phyloP scores from a whole-genome alignment of 768 basidiomycete species.

The Cyathus striatus region DNA sequence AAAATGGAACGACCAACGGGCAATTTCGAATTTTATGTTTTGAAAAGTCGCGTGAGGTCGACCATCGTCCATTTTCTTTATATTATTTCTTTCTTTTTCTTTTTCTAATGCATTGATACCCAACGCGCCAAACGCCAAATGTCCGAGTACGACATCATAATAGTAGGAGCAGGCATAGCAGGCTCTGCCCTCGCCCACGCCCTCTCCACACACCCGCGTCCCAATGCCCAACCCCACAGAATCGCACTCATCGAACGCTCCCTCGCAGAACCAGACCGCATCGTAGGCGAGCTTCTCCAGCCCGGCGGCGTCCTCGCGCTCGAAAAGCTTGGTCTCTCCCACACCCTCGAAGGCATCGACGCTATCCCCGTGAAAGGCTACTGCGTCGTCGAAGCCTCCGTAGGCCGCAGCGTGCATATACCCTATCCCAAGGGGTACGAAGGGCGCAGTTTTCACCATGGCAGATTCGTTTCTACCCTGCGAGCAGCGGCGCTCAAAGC shows the following conservation, averaged over 20 bases:
- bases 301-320: constrained; percentile 85
- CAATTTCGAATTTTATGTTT: too few species aligned
- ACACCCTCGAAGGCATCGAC: constrained; percentile 82
- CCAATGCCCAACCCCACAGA: constrained; percentile 37
- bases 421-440: constrained; percentile 75
- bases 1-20: too few species aligned
- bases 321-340: constrained; percentile 68
- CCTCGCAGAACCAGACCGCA: constrained; percentile 88
- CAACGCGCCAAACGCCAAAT: too few species aligned
- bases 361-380: constrained; percentile 82
- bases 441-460: constrained; percentile 92
- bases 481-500: constrained; percentile 60
- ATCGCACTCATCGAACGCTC: constrained; percentile 90
- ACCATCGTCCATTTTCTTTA: too few species aligned
- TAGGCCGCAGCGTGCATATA: constrained; percentile 75
- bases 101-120: too few species aligned
- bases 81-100: too few species aligned
- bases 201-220: constrained; percentile 55
- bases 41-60: too few species aligned
- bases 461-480: constrained; percentile 78
- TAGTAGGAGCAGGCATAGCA: constrained; percentile 91
- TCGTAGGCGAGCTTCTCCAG: constrained; percentile 95
- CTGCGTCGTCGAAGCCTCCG: constrained; percentile 64
- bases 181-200: constrained; percentile 86
- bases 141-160: constrained; percentile 83